Percentiles rank a stretch among this genome's conserved stretches.
These are phyloP conservation scores for Alloteropsis semialata DNA, from an alignment of 176 grass and related monocot genomes.

Conservation along the genomic window DNA sequence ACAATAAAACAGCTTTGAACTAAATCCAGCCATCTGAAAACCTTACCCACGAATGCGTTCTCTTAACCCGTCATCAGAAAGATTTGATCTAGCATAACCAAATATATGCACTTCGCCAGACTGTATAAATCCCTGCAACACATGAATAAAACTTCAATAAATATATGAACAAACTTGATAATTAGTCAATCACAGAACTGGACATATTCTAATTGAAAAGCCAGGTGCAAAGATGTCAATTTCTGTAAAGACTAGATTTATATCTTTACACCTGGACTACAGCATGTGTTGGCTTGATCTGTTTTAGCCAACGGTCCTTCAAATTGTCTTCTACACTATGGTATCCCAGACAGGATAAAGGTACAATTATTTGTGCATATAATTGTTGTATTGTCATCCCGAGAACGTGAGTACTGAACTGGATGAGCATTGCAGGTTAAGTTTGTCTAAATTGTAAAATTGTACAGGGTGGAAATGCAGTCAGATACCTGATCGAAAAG, in stretches of 20 bases:
- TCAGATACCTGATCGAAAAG: conserved; percentile 83
- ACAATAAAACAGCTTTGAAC: not conserved
- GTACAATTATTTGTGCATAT: conserved; percentile 6
- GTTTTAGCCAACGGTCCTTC: conserved; percentile 23
- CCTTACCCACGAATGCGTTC: conserved; percentile 71
- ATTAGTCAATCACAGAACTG: not conserved
- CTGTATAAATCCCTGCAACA: conserved; percentile 73
- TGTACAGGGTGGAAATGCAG: conserved; percentile 7
- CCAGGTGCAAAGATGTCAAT: not conserved
- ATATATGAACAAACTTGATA: not conserved
- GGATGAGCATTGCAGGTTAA: conserved; percentile 21
- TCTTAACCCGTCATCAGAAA: conserved; percentile 92
- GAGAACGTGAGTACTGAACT: not conserved
- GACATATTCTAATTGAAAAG: not conserved
- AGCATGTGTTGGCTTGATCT: not conserved
- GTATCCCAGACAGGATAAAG: not conserved
- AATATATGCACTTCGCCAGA: conserved; percentile 84
- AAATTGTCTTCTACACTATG: conserved; percentile 1
- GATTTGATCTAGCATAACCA: conserved; percentile 88
- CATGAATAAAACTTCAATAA: conserved; percentile 11
- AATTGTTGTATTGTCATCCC: not conserved
- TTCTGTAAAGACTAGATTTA: conserved; percentile 1
- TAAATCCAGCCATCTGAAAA: conserved; percentile 32
- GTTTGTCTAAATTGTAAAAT: not conserved
- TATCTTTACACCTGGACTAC: not conserved